phyloP scores from a whole-genome alignment of 2,329 filamentous ascomycete genomes.

The Scytalidium lignicola region DNA sequence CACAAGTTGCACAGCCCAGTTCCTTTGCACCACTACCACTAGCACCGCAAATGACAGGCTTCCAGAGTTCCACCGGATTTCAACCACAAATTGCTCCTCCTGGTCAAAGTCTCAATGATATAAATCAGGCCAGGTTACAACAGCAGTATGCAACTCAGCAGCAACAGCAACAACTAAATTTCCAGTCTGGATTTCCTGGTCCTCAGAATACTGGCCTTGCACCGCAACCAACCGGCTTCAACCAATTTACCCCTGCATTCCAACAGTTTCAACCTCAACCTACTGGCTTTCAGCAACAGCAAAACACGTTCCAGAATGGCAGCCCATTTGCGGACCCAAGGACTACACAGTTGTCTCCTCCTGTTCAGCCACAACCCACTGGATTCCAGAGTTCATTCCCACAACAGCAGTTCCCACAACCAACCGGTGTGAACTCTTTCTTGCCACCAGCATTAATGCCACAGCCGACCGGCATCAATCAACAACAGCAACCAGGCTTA shows the following conservation, averaged over 20 bases:
- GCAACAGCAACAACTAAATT: slow-evolving; percentile 54
- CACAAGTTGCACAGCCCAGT: slow-evolving; percentile 71
- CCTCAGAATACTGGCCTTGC: slow-evolving; percentile 28
- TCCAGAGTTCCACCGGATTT: slow-evolving; percentile 40
- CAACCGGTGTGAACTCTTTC: slow-evolving; percentile 48
- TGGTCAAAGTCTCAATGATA: slow-evolving; percentile 72
- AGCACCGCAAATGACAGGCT: slow-evolving; percentile 80
- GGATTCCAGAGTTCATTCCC: slow-evolving; percentile 42
- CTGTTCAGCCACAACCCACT: slow-evolving; percentile 44
- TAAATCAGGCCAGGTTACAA: slow-evolving; percentile 62
- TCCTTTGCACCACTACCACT: slow-evolving; percentile 69
- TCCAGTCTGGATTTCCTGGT: slow-evolving; percentile 42
- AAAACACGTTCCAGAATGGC: slow-evolving; percentile 44
- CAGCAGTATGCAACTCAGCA: slow-evolving; percentile 47
- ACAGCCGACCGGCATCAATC: slow-evolving; percentile 48
- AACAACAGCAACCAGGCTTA: slow-evolving; percentile 46
- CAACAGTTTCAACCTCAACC: slow-evolving; percentile 32
- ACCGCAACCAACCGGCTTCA: slow-evolving; percentile 42
- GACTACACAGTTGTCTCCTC: slow-evolving; percentile 42
- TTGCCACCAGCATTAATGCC: slow-evolving; percentile 57
- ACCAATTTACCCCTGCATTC: slow-evolving; percentile 23
- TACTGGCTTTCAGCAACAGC: slow-evolving; percentile 38
- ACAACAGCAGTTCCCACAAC: slow-evolving; percentile 29
- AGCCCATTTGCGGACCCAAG: slow-evolving; percentile 53
- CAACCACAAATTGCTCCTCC: slow-evolving; percentile 62